Base-by-base conservation (phyloP, 1,284 basidiomycete genomes). In the Ceratobasidium sp. region DNA sequence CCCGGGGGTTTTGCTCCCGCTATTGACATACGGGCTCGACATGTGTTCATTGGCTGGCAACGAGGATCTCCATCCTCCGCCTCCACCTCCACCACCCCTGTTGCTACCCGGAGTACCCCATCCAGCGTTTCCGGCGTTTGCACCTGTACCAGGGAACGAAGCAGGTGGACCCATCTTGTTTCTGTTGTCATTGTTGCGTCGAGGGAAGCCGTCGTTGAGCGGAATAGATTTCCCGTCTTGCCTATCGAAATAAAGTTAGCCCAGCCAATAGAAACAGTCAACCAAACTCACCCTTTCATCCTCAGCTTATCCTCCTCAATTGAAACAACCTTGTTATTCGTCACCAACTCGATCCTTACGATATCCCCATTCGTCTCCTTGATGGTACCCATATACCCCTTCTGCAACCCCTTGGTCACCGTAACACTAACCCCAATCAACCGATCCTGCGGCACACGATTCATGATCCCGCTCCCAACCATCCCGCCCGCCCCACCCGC, bases 351-450 rank as follows among this genome's bases (percentile, higher is more conserved):
- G 15, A 99, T 96, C 70, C 98, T 91, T 0, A 94, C 95, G 80
- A 93, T 88, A 64, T 90, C 88, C 15, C 96, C 97, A 77, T 96
- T 97, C 15, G 96, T 95, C 83, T 99, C 98, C 85, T 97, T 99
- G 88, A 99, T 94, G 12, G 93, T 92, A 7, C 98, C 98, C 68
- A 94, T 88, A 33, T 33, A 33, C 10, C 96, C 96, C 86, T 99
- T 99, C 84, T 94, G 92, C 0, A 94, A 90, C 1, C 98, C 83
- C 95, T 94, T 33, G 79, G 95, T 89, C 33, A 99, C 91, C 17
- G 91, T 90, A 20, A 99, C 95, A 3, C 89, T 87, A 1, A 91
- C 89, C 42, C 96, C 81, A 96, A 93, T 82, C 81, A 95, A 89
- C 54, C 94, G 89, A 84, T 98, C 96, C 79, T 93, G 89, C 77